Conservation (phyloP, 176 grass and related monocot genomes). For the Zea mays region Zm-B73-REFERENCE-NAM-5.0 NC_050096.1:104187501-104188000, state of each 20-base stretch:
- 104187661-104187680: slow-evolving; percentile 34
- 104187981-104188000: too few species aligned
- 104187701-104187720: slow-evolving; percentile 42
- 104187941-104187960: too few species aligned
- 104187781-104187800: slow-evolving; percentile 44
- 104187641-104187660: slow-evolving; percentile 12
- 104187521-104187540: too few species aligned
- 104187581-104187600: slow-evolving; percentile 27
- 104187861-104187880: neutral
- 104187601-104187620: slow-evolving; percentile 47
- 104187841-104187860: slow-evolving; percentile 63
- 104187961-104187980: too few species aligned
- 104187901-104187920: too few species aligned
- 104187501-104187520: too few species aligned
- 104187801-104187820: slow-evolving; percentile 60
- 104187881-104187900: too few species aligned
- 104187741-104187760: slow-evolving; percentile 40
- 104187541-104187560: slow-evolving; percentile 60
- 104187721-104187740: slow-evolving; percentile 38
- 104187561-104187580: slow-evolving; percentile 1
- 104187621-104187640: slow-evolving; percentile 45
- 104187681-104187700: slow-evolving; percentile 43
- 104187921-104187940: too few species aligned
- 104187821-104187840: slow-evolving; percentile 55
- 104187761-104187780: slow-evolving; percentile 46